Conservation (phyloP, 2,329 filamentous ascomycete genomes). For the Paecilomyces sp. region DNA sequence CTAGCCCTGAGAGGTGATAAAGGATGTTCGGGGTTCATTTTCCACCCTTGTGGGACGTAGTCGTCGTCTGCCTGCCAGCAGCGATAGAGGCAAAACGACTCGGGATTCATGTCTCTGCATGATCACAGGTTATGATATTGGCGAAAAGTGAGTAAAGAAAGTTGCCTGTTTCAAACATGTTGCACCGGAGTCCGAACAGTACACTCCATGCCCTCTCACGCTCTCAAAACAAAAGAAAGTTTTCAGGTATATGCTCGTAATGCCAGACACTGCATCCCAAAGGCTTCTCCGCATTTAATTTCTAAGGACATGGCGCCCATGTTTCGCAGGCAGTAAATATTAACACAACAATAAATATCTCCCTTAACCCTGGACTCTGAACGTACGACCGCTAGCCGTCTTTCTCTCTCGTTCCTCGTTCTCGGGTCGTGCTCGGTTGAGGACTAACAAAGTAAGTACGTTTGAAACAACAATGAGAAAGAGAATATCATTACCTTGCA, state of each 20-base stretch:
- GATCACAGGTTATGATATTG: neutral
- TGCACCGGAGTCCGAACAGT: neutral
- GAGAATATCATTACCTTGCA: conserved; percentile 65
- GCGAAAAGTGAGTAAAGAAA: neutral
- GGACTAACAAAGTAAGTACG: conserved; percentile 54
- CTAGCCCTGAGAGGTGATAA: neutral
- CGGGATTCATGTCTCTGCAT: neutral
- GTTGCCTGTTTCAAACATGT: neutral
- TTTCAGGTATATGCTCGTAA: neutral
- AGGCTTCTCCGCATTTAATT: neutral
- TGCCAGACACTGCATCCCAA: neutral
- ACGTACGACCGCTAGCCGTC: conserved; percentile 92
- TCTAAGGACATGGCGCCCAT: neutral
- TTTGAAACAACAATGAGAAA: neutral
- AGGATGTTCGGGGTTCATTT: neutral
- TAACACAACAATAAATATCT: neutral
- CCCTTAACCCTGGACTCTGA: conserved; percentile 56
- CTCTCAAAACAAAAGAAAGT: neutral
- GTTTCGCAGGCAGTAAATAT: neutral
- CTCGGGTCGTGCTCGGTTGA: conserved; percentile 89
- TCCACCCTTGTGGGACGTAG: neutral
- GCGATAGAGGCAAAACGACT: neutral
- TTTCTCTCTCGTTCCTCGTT: conserved; percentile 96
- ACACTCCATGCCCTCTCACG: neutral
- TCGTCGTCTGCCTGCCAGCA: neutral